Percentiles rank a stretch among this genome's conserved stretches.
Evolutionary conservation across 2,329 filamentous ascomycete species (phyloP).

Genomic region (Penicillium digitatum): DNA sequence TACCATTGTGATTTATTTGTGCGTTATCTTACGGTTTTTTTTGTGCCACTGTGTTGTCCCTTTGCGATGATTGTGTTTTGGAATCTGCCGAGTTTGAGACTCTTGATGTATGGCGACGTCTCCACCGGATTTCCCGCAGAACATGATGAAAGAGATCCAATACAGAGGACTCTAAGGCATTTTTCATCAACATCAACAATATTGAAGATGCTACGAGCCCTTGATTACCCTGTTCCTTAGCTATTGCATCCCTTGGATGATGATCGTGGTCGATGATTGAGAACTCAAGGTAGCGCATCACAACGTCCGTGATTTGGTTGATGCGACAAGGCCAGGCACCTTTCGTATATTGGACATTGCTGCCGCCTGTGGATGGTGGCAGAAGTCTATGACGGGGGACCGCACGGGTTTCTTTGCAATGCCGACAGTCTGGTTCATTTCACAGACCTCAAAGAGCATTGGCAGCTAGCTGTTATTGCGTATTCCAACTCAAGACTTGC

Average conservation of each 20-base stretch:
- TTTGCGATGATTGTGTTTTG: background rate
- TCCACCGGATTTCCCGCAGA: background rate
- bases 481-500: background rate
- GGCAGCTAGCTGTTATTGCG: background rate
- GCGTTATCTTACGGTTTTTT: background rate
- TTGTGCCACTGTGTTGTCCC: background rate
- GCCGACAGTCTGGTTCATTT: background rate
- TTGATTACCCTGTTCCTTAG: background rate
- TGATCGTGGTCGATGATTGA: background rate
- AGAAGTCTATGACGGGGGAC: background rate
- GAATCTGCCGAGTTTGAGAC: background rate
- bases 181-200: background rate
- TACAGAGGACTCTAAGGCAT: background rate
- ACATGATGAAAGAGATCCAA: background rate
- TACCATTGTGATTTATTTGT: constrained; percentile 17
- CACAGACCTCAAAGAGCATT: background rate
- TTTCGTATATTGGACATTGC: background rate
- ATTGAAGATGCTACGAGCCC: background rate
- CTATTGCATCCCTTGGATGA: background rate
- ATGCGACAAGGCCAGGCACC: background rate
- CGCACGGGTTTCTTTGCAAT: background rate
- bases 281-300: background rate
- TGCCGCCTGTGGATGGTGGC: background rate
- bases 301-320: no score
- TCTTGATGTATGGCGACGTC: background rate